Percentiles rank a stretch among this genome's conserved stretches.
These are phyloP conservation scores for Pseudocercospora macadamiae DNA, from an alignment of 2,329 filamentous ascomycete genomes.

Conservation along the genomic window DNA sequence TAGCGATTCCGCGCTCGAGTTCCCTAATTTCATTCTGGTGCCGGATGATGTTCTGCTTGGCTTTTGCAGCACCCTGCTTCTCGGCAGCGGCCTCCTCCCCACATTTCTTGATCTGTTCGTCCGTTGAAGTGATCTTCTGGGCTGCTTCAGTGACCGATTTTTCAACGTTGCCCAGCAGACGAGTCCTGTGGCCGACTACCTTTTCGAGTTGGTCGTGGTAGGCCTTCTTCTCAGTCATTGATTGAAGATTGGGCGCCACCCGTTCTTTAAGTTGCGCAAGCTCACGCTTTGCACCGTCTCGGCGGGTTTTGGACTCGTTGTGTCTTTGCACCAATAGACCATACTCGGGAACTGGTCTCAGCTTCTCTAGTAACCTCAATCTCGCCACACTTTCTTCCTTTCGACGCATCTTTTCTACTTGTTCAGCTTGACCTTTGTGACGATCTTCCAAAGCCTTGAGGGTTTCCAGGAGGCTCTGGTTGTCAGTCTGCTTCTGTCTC, in stretches of 20 bases:
- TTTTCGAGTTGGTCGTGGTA: slow-evolving; percentile 65
- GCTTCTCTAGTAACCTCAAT: slow-evolving; percentile 66
- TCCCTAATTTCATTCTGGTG: slow-evolving; percentile 58
- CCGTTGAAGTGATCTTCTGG: slow-evolving; percentile 41
- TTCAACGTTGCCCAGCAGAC: slow-evolving; percentile 59
- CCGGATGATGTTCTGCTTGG: slow-evolving; percentile 34
- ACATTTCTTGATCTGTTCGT: slow-evolving; percentile 39
- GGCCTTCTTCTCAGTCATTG: slow-evolving; percentile 68
- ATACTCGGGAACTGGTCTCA: slow-evolving; percentile 69
- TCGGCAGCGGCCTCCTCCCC: slow-evolving; percentile 45
- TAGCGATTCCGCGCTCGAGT: slow-evolving; percentile 65
- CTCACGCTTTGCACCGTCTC: slow-evolving; percentile 59
- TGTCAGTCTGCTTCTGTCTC: slow-evolving; percentile 56
- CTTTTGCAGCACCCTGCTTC: slow-evolving; percentile 45
- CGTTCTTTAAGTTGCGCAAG: slow-evolving; percentile 63
- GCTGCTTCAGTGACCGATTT: slow-evolving; percentile 46
- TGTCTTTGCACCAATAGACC: slow-evolving; percentile 55
- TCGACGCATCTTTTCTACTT: slow-evolving; percentile 83
- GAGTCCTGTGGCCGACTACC: slow-evolving; percentile 59
- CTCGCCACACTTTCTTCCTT: slow-evolving; percentile 68
- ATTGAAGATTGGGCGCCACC: slow-evolving; percentile 68
- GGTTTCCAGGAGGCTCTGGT: slow-evolving; percentile 62
- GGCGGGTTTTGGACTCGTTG: slow-evolving; percentile 58
- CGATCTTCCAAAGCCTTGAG: slow-evolving; percentile 70
- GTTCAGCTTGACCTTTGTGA: slow-evolving; percentile 73